A percentile compares a stretch with the other conserved stretches of the same genome.
phyloP scores from a whole-genome alignment of 2,329 filamentous ascomycete species.

The Hysterium pulicare region DNA sequence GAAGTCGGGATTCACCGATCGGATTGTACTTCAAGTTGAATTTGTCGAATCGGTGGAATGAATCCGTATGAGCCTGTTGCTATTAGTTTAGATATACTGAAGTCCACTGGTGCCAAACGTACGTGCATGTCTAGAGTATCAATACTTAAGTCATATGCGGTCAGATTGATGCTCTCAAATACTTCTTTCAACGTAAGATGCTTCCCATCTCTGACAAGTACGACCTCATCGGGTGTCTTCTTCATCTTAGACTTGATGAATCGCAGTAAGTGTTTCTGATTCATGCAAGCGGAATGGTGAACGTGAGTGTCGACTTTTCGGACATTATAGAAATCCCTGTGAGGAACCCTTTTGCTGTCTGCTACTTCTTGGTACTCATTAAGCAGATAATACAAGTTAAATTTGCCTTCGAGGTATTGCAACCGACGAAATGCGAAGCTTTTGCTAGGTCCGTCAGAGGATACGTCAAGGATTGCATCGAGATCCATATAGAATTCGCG shows the following conservation, averaged over 20 bases:
- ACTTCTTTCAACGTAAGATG: slow-evolving; percentile 88
- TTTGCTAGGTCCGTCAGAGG: slow-evolving; percentile 92
- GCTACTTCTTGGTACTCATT: slow-evolving; percentile 98
- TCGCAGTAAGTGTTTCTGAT: slow-evolving; percentile 94
- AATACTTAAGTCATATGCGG: slow-evolving; percentile 95
- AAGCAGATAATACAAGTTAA: slow-evolving; percentile 86
- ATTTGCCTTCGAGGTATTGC: slow-evolving; percentile 95
- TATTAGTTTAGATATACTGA: slow-evolving; percentile 9
- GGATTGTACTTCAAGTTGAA: slow-evolving; percentile 99
- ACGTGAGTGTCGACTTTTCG: slow-evolving; percentile 98
- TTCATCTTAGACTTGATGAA: slow-evolving; percentile 99
- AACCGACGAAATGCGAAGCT: slow-evolving; percentile 93
- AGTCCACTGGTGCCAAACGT: slow-evolving; percentile 37
- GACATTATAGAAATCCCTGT: slow-evolving; percentile 98
- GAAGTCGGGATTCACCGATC: slow-evolving; percentile 86
- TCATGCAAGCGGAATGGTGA: slow-evolving; percentile 99
- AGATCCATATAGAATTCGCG: slow-evolving; percentile 95
- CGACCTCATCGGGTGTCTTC: slow-evolving; percentile 91
- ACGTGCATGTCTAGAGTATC: slow-evolving; percentile 99
- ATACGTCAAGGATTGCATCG: slow-evolving; percentile 81
- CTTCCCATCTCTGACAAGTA: slow-evolving; percentile 88
- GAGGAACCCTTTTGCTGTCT: slow-evolving; percentile 95
- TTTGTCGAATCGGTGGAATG: slow-evolving; percentile 98
- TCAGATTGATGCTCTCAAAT: slow-evolving; percentile 95
- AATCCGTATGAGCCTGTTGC: slow-evolving; percentile 82